These are phyloP conservation scores for Amanita molliuscula DNA, from an alignment of 768 basidiomycete genomes.

Conservation along the genomic window DNA sequence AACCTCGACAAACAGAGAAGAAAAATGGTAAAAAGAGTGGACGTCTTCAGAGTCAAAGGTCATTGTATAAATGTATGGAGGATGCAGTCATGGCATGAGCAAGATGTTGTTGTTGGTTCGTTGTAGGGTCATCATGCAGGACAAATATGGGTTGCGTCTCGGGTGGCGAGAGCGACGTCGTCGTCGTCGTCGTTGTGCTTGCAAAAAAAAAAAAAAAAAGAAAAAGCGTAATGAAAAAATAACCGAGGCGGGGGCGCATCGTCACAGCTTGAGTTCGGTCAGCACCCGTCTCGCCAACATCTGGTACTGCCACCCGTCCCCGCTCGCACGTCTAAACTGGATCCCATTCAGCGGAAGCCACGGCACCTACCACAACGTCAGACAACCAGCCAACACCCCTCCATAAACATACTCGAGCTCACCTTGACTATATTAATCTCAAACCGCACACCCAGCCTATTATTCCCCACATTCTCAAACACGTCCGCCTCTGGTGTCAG, in stretches of 20 bases:
- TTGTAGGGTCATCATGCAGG: neutral
- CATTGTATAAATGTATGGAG: neutral
- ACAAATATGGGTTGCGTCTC: neutral
- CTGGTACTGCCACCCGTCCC: conserved; percentile 96
- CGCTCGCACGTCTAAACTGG: conserved; percentile 84
- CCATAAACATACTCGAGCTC: conserved; percentile 1
- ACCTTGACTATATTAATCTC: conserved; percentile 98
- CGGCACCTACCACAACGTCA: conserved; percentile 55
- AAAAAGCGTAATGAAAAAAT: no score
- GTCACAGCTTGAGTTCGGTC: conserved; percentile 79
- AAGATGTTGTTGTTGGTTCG: no score
- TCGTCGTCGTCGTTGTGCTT: no score
- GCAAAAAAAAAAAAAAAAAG: no score
- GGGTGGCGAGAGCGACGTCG: neutral
- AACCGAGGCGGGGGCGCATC: no score
- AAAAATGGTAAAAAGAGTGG: no score
- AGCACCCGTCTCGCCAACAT: conserved; percentile 85
- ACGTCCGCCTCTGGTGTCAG: conserved; percentile 60
- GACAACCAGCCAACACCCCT: no score
- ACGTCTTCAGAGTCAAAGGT: no score
- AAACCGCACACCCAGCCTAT: conserved; percentile 82
- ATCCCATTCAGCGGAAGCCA: conserved; percentile 91
- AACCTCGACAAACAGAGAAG: no score
- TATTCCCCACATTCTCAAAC: conserved; percentile 67
- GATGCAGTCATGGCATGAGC: neutral